These are phyloP conservation scores for Phylloporus sp. DNA, from an alignment of 768 basidiomycete genomes.

Conservation along the genomic window DNA sequence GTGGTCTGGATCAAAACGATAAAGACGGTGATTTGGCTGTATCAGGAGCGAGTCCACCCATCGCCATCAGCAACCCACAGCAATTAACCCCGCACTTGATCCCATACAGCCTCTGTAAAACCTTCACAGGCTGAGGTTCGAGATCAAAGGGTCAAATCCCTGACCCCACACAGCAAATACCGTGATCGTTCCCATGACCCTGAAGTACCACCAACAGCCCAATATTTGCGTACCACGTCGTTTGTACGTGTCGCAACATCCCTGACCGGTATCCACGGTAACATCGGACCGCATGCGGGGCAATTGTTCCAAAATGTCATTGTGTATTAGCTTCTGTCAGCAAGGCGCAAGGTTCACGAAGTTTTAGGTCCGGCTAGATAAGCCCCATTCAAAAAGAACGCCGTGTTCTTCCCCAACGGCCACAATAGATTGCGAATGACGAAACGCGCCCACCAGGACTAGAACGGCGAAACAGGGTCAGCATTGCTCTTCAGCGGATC, in stretches of 20 bases:
- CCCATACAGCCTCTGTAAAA: not conserved
- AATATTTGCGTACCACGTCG: not conserved
- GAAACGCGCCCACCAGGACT: not conserved
- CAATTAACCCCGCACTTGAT: not conserved
- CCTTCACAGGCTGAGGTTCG: not conserved
- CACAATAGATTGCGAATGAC: not conserved
- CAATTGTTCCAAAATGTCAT: not conserved
- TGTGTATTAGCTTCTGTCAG: not conserved
- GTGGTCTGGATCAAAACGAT: not conserved
- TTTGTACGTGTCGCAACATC: not conserved
- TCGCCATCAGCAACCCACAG: conserved; percentile 4
- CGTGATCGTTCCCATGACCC: not conserved
- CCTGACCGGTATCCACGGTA: not conserved
- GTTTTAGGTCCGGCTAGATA: conserved; percentile 6
- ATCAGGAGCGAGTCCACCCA: not conserved
- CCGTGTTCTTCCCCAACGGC: conserved; percentile 4
- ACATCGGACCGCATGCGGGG: not conserved
- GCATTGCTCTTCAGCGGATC: not conserved
- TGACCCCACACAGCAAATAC: not conserved
- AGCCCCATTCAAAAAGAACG: not conserved
- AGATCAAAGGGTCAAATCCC: not conserved
- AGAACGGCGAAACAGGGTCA: not conserved
- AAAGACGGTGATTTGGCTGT: conserved; percentile 8
- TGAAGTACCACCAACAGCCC: not conserved
- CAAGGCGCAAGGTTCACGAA: not conserved